phyloP scores from a whole-genome alignment of 2,329 filamentous ascomycete genomes.

The Scedosporium apiospermum region DNA sequence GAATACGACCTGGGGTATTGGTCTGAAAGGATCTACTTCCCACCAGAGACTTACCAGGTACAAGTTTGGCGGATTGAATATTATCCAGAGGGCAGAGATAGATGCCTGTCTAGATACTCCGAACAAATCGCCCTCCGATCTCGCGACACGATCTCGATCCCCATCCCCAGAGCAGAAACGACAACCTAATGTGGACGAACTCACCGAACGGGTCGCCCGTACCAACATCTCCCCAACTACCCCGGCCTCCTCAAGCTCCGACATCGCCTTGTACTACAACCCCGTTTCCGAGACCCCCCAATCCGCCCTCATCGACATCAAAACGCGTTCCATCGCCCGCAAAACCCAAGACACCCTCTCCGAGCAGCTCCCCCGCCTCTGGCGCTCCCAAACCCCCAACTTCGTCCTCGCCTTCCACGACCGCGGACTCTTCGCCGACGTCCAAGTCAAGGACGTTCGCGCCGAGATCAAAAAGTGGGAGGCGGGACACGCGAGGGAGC shows the following conservation, averaged over 20 bases:
- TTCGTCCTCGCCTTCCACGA: conserved; percentile 32
- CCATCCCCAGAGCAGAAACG: neutral
- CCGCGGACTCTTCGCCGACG: conserved; percentile 24
- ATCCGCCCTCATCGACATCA: conserved; percentile 29
- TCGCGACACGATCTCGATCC: neutral
- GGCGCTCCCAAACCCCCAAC: conserved; percentile 27
- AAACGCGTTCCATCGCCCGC: conserved; percentile 26
- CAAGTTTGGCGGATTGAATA: conserved; percentile 39
- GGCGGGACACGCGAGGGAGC: conserved; percentile 15
- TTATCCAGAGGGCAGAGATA: conserved; percentile 44
- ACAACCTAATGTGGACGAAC: neutral
- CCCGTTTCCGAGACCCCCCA: conserved; percentile 20
- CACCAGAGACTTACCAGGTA: conserved; percentile 56
- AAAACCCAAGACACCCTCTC: conserved; percentile 19
- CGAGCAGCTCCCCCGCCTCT: conserved; percentile 30
- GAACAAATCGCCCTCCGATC: neutral
- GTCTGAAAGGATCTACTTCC: conserved; percentile 43
- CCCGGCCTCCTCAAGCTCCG: neutral
- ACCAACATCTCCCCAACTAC: neutral
- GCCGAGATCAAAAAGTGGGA: conserved; percentile 26
- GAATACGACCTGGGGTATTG: conserved; percentile 53
- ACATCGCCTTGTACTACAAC: neutral
- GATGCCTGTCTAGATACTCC: conserved; percentile 39
- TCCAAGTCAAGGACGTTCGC: conserved; percentile 21
- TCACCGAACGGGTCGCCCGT: neutral